Base-by-base conservation (phyloP, 148 eudicot species). In the Selenicereus undatus region DNA sequence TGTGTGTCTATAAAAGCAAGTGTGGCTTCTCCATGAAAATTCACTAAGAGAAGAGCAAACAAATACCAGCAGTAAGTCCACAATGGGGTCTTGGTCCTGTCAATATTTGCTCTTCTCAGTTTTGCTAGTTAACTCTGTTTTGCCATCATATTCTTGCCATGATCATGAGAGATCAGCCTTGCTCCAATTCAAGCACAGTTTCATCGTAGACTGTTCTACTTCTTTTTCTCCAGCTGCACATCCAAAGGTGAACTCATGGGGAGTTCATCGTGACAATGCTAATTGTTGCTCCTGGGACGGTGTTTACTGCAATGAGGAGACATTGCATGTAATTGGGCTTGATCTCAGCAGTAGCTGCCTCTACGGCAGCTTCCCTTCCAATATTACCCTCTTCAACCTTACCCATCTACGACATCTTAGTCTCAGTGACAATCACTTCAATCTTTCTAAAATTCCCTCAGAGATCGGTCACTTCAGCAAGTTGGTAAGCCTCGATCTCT, bases 111-210 rank as follows among this genome's bases (percentile, higher is more conserved):
- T 62, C 3, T n/a, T n/a, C 27, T n/a, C 21, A 8, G 68, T 22
- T 62, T 3, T 62, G 68, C 27, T 62, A 22, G 39, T 16, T 69
- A 29, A 69, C 72, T 29, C 18, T 29, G 5, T 30, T 27, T 29
- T 17, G 39, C 39, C 20, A 12, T 69, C 72, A 32, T 69, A 16
- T n/a, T 69, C 72, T 30, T 62, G 68, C 27, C 68, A n/a, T 62
- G 72, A 27, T 69, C 72, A 27, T 12, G 72, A 69, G 72, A 29
- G 18, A 29, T 69, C 72, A 29, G 72, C 72, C 72, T 69, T 69
- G 72, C 72, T 69, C 29, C 72, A 69, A 16, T 69, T 69, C 39
- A 69, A 69, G 72, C 6, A 69, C 36, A 69, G 39, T 69, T 69
- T 69, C 11, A 5, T 8, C 68, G 0, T 62, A 62, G 6, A 62